These are phyloP conservation scores for Saururus chinensis DNA, from an alignment of 164 flowering plant species.

Conservation along the genomic window DNA sequence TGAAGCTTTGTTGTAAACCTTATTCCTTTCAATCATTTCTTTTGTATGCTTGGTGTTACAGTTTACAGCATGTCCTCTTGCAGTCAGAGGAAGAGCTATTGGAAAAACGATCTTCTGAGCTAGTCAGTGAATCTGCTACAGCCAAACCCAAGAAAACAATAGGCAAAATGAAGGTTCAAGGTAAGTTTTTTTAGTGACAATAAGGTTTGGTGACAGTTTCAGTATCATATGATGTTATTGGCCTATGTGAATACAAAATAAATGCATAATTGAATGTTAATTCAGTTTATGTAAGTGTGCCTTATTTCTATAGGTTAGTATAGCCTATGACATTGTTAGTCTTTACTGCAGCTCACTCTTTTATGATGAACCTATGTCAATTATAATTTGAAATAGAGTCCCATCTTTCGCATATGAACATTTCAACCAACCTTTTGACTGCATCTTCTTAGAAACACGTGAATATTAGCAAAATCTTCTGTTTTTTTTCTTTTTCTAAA, in stretches of 20 bases:
- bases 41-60: slow-evolving; percentile 16
- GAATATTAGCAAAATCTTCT: background rate
- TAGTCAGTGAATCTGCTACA: slow-evolving; percentile 44
- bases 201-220: background rate
- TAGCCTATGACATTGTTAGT: background rate
- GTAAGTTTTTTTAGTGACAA: slow-evolving; percentile 15
- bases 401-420: too few species aligned
- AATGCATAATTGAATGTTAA: background rate
- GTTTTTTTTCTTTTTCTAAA: background rate
- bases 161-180: slow-evolving; percentile 96
- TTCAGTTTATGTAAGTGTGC: background rate
- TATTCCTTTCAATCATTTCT: background rate
- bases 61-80: slow-evolving; percentile 62
- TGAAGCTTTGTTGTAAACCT: background rate
- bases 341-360: background rate
- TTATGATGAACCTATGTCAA: background rate
- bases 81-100: slow-evolving; percentile 86
- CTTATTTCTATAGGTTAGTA: background rate
- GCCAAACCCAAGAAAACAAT: slow-evolving; percentile 72
- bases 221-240: background rate
- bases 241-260: too few species aligned
- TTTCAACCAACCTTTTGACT: too few species aligned
- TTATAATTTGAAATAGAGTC: too few species aligned
- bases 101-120: slow-evolving; percentile 45
- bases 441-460: too few species aligned